phyloP scores from a whole-genome alignment of 352 stramenopile genomes.

The Globisporangium rhizosaccharum region DNA sequence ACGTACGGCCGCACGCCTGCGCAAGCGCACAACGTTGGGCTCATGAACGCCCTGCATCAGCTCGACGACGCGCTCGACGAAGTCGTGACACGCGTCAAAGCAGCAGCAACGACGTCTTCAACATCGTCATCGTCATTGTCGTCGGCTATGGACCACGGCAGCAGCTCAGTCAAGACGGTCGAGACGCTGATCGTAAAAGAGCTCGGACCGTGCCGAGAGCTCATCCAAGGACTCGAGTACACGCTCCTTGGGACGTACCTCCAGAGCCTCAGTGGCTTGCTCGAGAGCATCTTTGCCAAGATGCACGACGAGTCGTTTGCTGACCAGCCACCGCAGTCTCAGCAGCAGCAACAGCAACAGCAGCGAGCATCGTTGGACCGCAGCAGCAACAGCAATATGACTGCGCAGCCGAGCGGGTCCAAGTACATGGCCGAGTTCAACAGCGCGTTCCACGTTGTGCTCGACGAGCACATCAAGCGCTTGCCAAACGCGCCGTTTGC shows the following conservation, averaged over 20 bases:
- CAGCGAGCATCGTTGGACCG: constrained; percentile 13
- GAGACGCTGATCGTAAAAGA: constrained; percentile 32
- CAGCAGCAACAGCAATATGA: constrained; percentile 4
- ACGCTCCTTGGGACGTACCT: constrained; percentile 68
- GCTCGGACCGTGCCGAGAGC: constrained; percentile 37
- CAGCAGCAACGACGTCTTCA: constrained; percentile 1
- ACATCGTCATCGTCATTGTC: not conserved
- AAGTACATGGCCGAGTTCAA: constrained; percentile 81
- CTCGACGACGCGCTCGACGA: constrained; percentile 62
- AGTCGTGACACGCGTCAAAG: constrained; percentile 34
- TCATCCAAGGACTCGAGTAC: constrained; percentile 52
- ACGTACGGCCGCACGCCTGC: constrained; percentile 50
- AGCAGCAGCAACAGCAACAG: not conserved
- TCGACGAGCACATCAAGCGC: constrained; percentile 70
- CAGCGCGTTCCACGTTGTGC: constrained; percentile 50
- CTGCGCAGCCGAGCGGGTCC: constrained; percentile 27
- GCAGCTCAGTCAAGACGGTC: constrained; percentile 28
- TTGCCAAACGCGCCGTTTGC: constrained; percentile 49
- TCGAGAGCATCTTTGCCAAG: constrained; percentile 64
- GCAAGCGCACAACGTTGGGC: constrained; percentile 75
- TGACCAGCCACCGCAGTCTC: not conserved
- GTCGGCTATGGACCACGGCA: not conserved
- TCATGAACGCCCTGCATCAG: constrained; percentile 64
- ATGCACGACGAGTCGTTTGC: constrained; percentile 87
- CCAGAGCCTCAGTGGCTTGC: constrained; percentile 42